Base-by-base conservation (phyloP, 1,284 basidiomycete genomes). In the Cryptococcus sp. region DNA sequence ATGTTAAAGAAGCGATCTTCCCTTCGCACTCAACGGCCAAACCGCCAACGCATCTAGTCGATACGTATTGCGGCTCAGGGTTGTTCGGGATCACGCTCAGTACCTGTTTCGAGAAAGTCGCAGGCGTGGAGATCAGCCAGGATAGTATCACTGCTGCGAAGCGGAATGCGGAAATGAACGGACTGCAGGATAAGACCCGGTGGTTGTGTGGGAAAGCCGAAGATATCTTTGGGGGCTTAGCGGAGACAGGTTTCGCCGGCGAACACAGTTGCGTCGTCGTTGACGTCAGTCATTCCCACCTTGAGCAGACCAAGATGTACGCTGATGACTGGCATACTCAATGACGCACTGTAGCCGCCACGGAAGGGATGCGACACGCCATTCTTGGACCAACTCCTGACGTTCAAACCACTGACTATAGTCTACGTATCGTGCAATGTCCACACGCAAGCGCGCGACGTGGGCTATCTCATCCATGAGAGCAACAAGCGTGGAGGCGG, bases 381-480 rank as follows among this genome's bases (percentile, higher is more conserved):
- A 3, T 96, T 95, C 78, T 81, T 96, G 47, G 78, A 84, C 38
- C 93, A 96, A 79, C 78, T 95, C 47, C 74, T 93, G 50, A 75
- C 74, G 5, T 93, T 95, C 74, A 79, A 85, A 27, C 84, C 88
- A 1, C 79, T 80, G 54, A 86, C 84, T 11, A 84, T 95, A 55
- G 89, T 94, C 55, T 96, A 96, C 75, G 91, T 96, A 60, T 91
- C 88, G 70, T 98, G 95, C 77, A 98, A 98, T 76, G 94, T 83
- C 7, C 81, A 82, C 64, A 82, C 81, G 0, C 81, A 82, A 72
- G 81, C 81, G 17, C 64, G 80, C 22, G 76, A 79, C 61, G 69
- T 79, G 0, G 77, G 66, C 10, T 67, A 63, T 49, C 56, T 73
- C 20, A 38, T 71, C 39, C 42, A 45, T 23, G 57, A 64, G 43